phyloP scores from a whole-genome alignment of 1,139 yeast genomes.

The Keqinozyma sinolaborantium region DNA sequence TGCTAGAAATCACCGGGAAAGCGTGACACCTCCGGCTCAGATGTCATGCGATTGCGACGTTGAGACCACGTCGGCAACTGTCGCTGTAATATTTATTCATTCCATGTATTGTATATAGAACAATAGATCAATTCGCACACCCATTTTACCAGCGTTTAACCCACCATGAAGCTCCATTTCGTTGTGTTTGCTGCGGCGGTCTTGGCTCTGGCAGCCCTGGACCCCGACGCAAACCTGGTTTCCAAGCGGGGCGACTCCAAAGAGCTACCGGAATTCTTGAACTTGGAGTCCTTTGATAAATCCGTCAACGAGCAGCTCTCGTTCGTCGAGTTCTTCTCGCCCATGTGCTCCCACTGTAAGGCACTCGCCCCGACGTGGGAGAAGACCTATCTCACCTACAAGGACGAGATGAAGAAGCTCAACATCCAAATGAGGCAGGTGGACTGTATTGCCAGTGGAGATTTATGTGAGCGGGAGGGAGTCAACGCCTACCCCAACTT shows the following conservation, averaged over 20 bases:
- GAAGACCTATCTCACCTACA: slow-evolving; percentile 44
- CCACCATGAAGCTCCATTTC: too few species aligned
- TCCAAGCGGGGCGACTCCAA: too few species aligned
- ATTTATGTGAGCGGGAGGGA: slow-evolving; percentile 61
- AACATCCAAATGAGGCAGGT: slow-evolving; percentile 63
- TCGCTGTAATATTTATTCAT: not conserved
- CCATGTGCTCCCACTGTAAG: slow-evolving; percentile 70
- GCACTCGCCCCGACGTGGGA: slow-evolving; percentile 65
- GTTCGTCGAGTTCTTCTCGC: slow-evolving; percentile 64
- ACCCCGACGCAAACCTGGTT: too few species aligned
- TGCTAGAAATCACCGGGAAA: slow-evolving; percentile 36
- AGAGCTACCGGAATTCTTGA: slow-evolving; percentile 26
- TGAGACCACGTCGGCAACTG: slow-evolving; percentile 1
- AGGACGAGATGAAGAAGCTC: slow-evolving; percentile 30
- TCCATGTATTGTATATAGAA: not conserved
- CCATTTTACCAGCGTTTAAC: too few species aligned
- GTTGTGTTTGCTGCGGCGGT: too few species aligned
- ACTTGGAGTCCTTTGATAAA: slow-evolving; percentile 37
- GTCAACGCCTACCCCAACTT: slow-evolving; percentile 56
- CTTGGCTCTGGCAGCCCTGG: not conserved
- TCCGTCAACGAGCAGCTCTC: slow-evolving; percentile 46
- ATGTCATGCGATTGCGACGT: not conserved
- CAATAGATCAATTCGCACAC: not conserved
- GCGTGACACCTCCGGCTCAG: slow-evolving; percentile 2
- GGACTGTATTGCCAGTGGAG: slow-evolving; percentile 70